A percentile compares a stretch with the other conserved stretches of the same genome.
Conservation (phyloP, 2,329 filamentous ascomycete genomes). For the Fusarium cyanostomum region DNA sequence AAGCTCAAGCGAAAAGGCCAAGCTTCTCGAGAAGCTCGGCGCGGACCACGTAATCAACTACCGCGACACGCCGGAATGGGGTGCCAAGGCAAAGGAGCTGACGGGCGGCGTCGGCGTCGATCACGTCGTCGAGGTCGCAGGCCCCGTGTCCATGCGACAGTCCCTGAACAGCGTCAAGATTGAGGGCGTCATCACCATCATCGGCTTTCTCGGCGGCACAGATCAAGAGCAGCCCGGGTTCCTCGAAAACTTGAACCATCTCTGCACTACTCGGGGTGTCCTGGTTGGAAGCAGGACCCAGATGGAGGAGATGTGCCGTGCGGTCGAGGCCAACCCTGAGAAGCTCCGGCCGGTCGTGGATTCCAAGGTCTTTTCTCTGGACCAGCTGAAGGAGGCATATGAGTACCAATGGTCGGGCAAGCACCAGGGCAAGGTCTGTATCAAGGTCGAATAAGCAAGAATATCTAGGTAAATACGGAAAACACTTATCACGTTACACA, state of each 20-base stretch:
- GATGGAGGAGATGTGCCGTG: conserved; percentile 62
- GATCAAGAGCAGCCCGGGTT: conserved; percentile 45
- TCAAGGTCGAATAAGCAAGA: conserved; percentile 43
- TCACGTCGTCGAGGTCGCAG: conserved; percentile 60
- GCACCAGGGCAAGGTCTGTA: conserved; percentile 53
- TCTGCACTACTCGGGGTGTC: conserved; percentile 57
- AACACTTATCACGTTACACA: not conserved
- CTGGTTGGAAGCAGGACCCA: conserved; percentile 57
- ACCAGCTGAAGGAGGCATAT: conserved; percentile 56
- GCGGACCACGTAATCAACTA: conserved; percentile 63
- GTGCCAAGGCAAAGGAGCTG: conserved; percentile 54
- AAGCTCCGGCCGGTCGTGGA: conserved; percentile 59
- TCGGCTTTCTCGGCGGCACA: conserved; percentile 49
- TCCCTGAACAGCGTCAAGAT: conserved; percentile 56
- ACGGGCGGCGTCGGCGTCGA: conserved; percentile 58
- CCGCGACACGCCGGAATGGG: conserved; percentile 57
- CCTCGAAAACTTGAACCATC: conserved; percentile 45
- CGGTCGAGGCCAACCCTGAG: conserved; percentile 57
- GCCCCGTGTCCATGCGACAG: conserved; percentile 55
- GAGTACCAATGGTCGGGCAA: conserved; percentile 52
- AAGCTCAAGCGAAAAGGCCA: conserved; percentile 55
- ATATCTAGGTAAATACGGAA: conserved; percentile 3
- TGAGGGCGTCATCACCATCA: conserved; percentile 57
- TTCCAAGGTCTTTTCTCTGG: conserved; percentile 55
- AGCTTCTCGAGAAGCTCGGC: conserved; percentile 56